Percentiles rank a stretch among this genome's conserved stretches.
Conservation (phyloP, 352 stramenopile genomes). For the Pythium myriotylum region DNA sequence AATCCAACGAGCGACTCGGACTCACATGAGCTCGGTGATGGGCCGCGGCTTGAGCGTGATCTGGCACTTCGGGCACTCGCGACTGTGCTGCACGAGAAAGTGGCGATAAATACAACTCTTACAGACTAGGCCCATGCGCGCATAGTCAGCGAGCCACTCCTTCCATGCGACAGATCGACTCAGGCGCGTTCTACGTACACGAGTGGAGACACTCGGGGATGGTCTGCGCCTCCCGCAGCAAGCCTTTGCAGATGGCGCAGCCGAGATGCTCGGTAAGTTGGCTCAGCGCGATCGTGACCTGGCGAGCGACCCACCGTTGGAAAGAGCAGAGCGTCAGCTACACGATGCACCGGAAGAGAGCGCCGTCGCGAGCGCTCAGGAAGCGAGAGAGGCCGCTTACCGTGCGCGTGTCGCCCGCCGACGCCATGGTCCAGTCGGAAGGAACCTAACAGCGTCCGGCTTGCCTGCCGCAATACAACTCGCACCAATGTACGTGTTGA, state of each 20-base stretch:
- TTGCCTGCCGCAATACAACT: too few relatives aligned
- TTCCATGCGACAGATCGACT: not conserved
- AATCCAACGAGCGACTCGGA: too few relatives aligned
- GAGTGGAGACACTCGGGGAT: slow-evolving; percentile 85
- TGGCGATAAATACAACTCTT: slow-evolving; percentile 87
- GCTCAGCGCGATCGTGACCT: slow-evolving; percentile 57
- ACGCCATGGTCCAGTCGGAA: slow-evolving; percentile 11
- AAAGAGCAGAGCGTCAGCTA: slow-evolving; percentile 1
- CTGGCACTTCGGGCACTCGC: slow-evolving; percentile 63
- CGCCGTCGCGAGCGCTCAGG: not conserved
- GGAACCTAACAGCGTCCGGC: too few relatives aligned
- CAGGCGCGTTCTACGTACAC: slow-evolving; percentile 36
- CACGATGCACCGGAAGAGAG: not conserved
- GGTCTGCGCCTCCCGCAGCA: slow-evolving; percentile 77
- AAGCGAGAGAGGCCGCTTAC: slow-evolving; percentile 12
- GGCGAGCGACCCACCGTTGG: slow-evolving; percentile 17
- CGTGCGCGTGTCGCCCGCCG: slow-evolving; percentile 32
- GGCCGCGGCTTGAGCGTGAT: slow-evolving; percentile 54
- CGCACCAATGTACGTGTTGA: too few relatives aligned
- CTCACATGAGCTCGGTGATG: slow-evolving; percentile 71
- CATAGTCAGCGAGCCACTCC: not conserved
- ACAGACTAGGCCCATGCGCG: slow-evolving; percentile 51
- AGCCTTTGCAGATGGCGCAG: slow-evolving; percentile 66
- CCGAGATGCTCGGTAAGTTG: slow-evolving; percentile 65
- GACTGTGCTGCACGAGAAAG: slow-evolving; percentile 64